Percentiles rank a stretch among this genome's conserved stretches.
phyloP scores from a whole-genome alignment of 495 filamentous ascomycete species.

The Polyplosphaeria fusca region DNA sequence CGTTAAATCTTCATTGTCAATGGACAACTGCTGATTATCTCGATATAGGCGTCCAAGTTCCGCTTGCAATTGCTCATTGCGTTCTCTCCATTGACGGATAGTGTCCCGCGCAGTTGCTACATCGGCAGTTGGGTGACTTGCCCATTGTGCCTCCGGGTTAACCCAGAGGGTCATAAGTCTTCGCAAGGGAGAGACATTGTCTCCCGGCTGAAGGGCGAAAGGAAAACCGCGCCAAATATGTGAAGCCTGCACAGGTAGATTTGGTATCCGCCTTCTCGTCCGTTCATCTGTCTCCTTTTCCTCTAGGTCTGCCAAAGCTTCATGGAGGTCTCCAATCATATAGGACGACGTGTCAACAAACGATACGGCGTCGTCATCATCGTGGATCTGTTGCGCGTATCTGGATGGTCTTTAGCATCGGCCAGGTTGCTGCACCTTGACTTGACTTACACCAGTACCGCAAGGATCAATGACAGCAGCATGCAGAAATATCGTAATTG shows the following conservation, averaged over 20 bases:
- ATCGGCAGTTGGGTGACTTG: neutral
- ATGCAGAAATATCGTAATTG: conserved; percentile 12
- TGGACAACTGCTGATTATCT: no score
- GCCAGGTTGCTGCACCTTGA: neutral
- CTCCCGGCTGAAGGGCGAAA: no score
- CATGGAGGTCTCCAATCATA: conserved; percentile 1
- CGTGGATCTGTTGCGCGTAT: conserved; percentile 2
- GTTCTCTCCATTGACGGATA: no score
- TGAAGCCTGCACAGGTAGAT: neutral
- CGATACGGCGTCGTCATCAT: neutral
- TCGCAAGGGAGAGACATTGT: neutral
- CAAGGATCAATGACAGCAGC: conserved; percentile 5
- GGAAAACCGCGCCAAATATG: conserved; percentile 9
- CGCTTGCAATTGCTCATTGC: no score
- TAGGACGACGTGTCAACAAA: conserved; percentile 4
- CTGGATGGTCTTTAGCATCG: neutral
- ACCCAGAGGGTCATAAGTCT: conserved; percentile 3
- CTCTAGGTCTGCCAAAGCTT: neutral
- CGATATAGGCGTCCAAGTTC: no score
- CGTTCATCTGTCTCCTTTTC: conserved; percentile 1
- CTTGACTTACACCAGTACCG: conserved; percentile 10
- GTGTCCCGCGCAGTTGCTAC: neutral
- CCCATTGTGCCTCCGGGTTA: conserved; percentile 4
- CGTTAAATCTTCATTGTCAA: no score
- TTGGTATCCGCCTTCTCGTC: neutral